phyloP scores from a whole-genome alignment of 257 asterid species.

The Gentiana straminea region DNA sequence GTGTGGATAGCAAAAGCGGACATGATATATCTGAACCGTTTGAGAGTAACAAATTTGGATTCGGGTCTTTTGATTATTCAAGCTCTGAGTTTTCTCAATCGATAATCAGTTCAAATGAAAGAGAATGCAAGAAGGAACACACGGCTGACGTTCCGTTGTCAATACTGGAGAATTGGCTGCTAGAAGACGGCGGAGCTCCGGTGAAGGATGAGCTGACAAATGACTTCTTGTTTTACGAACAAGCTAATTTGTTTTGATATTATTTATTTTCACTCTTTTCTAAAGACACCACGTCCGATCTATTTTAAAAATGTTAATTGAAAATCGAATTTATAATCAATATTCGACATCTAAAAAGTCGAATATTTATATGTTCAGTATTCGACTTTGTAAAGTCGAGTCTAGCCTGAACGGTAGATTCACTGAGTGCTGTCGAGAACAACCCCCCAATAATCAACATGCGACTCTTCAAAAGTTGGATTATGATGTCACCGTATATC shows the following conservation, averaged over 20 bases:
- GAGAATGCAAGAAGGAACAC: slow-evolving; percentile 22
- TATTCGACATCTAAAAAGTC: background rate
- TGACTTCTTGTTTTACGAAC: slow-evolving; percentile 35
- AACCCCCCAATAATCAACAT: too few relatives aligned
- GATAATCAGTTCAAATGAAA: slow-evolving; percentile 22
- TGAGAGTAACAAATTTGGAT: slow-evolving; percentile 46
- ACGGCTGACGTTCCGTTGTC: slow-evolving; percentile 29
- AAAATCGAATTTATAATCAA: background rate
- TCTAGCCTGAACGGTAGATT: too few relatives aligned
- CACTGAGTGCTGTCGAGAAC: too few relatives aligned
- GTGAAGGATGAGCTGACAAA: slow-evolving; percentile 34
- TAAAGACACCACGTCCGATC: too few relatives aligned
- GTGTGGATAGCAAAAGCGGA: slow-evolving; percentile 15
- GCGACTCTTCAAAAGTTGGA: too few relatives aligned
- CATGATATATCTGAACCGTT: slow-evolving; percentile 33
- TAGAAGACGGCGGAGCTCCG: slow-evolving; percentile 30
- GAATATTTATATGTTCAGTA: too few relatives aligned
- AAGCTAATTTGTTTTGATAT: slow-evolving; percentile 29
- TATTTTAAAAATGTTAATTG: too few relatives aligned
- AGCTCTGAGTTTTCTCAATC: slow-evolving; percentile 42
- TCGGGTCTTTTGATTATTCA: slow-evolving; percentile 36
- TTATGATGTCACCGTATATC: too few relatives aligned
- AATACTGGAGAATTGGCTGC: slow-evolving; percentile 60
- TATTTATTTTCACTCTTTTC: background rate
- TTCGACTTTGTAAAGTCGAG: too few relatives aligned